Evolutionary conservation across 495 filamentous ascomycete species (phyloP).

Genomic region (Xylona heveae): DNA sequence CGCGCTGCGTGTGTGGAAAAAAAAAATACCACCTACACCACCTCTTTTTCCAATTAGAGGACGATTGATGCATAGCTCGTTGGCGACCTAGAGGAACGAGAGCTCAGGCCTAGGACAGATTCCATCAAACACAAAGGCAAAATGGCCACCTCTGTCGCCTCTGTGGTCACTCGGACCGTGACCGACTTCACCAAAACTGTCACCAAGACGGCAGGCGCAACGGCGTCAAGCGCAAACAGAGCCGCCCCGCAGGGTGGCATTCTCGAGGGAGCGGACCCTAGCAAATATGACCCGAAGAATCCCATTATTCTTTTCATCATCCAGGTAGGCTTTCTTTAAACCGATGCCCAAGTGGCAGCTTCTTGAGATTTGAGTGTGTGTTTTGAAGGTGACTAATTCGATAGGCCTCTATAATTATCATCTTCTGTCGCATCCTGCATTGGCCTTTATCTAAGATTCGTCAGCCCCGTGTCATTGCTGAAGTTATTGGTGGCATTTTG

Average conservation of each 20-base stretch:
- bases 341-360: constrained; percentile 2
- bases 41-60: too few relatives aligned
- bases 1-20: too few relatives aligned
- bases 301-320: constrained; percentile 92
- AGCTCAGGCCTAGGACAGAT: too few relatives aligned
- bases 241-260: constrained; percentile 42
- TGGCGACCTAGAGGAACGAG: too few relatives aligned
- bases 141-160: not conserved
- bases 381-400: constrained; percentile 11
- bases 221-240: constrained; percentile 12
- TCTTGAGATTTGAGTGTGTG: not conserved
- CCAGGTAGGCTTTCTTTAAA: constrained; percentile 33
- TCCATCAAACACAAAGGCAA: too few relatives aligned
- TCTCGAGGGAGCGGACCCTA: constrained; percentile 53
- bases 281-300: constrained; percentile 47
- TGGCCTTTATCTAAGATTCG: constrained; percentile 68
- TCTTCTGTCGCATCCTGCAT: constrained; percentile 69
- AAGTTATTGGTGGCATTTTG: constrained; percentile 84
- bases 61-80: too few relatives aligned
- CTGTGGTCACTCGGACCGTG: constrained; percentile 1
- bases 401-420: constrained; percentile 73
- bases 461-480: constrained; percentile 86
- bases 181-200: constrained; percentile 9
- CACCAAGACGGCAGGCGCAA: constrained; percentile 8
- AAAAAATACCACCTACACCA: too few relatives aligned